These are phyloP conservation scores for Xylaria palmicola DNA, from an alignment of 495 filamentous ascomycete genomes.

Conservation along the genomic window DNA sequence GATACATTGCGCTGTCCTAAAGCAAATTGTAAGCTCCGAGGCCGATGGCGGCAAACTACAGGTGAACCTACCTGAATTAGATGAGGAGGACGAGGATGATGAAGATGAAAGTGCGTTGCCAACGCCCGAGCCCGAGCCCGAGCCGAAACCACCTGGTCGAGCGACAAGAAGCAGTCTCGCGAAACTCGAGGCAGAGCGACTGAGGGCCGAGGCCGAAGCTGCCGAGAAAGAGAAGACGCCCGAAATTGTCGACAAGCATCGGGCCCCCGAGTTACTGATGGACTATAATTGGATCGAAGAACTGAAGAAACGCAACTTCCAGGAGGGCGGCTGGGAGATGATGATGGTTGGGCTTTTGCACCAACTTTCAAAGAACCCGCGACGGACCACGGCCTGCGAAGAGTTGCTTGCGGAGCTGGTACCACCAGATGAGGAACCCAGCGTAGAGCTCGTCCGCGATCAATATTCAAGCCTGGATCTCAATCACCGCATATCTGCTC, in stretches of 20 bases:
- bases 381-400: slow-evolving; percentile 69
- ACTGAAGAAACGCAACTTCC: slow-evolving; percentile 79
- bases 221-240: slow-evolving; percentile 43
- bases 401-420: slow-evolving; percentile 75
- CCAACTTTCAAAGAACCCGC: slow-evolving; percentile 75
- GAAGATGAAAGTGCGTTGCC: slow-evolving; percentile 49
- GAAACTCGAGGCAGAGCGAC: slow-evolving; percentile 69
- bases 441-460: slow-evolving; percentile 63
- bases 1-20: slow-evolving; percentile 86
- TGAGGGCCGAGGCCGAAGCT: slow-evolving; percentile 55
- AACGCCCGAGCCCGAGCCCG: slow-evolving; percentile 59
- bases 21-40: slow-evolving; percentile 75
- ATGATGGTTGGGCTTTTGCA: slow-evolving; percentile 85
- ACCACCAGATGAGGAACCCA: slow-evolving; percentile 71
- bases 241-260: slow-evolving; percentile 55
- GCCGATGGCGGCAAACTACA: slow-evolving; percentile 75
- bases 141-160: slow-evolving; percentile 61
- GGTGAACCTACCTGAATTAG: slow-evolving; percentile 73
- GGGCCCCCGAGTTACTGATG: slow-evolving; percentile 74
- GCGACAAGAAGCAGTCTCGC: slow-evolving; percentile 83
- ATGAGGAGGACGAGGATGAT: slow-evolving; percentile 61
- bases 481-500: slow-evolving; percentile 74
- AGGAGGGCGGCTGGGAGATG: slow-evolving; percentile 85
- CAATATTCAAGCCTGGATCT: slow-evolving; percentile 76
- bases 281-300: slow-evolving; percentile 81